Evolutionary conservation across 2,329 filamentous ascomycete genomes (phyloP).

Genomic region (Colletotrichum magnum): DNA sequence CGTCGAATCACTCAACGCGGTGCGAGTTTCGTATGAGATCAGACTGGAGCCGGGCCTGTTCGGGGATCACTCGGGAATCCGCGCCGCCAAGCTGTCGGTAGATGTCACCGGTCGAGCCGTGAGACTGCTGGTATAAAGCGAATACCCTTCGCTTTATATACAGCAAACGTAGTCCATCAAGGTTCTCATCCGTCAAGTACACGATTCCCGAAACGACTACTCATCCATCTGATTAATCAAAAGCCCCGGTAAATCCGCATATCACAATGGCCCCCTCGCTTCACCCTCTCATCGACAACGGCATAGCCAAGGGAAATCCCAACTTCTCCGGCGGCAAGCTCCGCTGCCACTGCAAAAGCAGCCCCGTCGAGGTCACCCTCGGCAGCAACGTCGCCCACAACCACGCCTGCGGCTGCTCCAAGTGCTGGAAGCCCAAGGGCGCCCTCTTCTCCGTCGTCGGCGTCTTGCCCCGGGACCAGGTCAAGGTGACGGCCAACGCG

Average conservation of each 20-base stretch:
- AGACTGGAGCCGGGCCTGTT: slow-evolving; percentile 23
- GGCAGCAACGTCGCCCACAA: slow-evolving; percentile 74
- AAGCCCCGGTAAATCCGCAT: neutral
- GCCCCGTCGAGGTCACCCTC: slow-evolving; percentile 71
- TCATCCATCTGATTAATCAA: slow-evolving; percentile 3
- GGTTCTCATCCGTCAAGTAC: neutral
- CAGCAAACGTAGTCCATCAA: slow-evolving; percentile 16
- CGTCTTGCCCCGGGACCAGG: slow-evolving; percentile 69
- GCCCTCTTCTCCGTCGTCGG: slow-evolving; percentile 76
- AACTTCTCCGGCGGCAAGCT: slow-evolving; percentile 73
- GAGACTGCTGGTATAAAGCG: slow-evolving; percentile 2
- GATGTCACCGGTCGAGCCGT: neutral
- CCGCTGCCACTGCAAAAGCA: slow-evolving; percentile 69
- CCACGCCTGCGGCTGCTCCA: slow-evolving; percentile 79
- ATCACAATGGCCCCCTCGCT: slow-evolving; percentile 59
- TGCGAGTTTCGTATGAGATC: slow-evolving; percentile 4
- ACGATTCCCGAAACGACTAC: neutral
- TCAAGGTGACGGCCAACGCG: slow-evolving; percentile 70
- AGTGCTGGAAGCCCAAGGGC: slow-evolving; percentile 78
- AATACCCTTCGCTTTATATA: slow-evolving; percentile 14
- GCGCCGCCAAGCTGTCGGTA: slow-evolving; percentile 27
- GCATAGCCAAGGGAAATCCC: slow-evolving; percentile 68
- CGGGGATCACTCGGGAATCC: slow-evolving; percentile 33
- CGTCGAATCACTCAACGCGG: slow-evolving; percentile 24
- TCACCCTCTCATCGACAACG: slow-evolving; percentile 75